Evolutionary conservation across 257 asterid genomes (phyloP).

Genomic region (Solanum lycopersicoides): DNA sequence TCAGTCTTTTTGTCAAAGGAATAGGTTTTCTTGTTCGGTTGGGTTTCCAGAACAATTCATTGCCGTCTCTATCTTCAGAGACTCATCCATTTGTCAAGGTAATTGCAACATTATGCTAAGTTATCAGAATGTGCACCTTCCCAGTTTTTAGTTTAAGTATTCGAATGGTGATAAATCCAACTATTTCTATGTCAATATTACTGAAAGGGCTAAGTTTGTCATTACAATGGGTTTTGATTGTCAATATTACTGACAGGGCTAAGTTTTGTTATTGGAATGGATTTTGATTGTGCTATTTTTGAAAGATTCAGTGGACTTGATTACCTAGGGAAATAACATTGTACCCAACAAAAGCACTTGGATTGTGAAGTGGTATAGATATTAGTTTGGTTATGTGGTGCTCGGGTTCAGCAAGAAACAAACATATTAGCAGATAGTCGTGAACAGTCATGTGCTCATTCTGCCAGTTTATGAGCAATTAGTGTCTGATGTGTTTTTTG

Average conservation of each 20-base stretch:
- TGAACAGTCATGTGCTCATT: not conserved
- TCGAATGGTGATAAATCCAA: not conserved
- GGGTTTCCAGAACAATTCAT: conserved; percentile 44
- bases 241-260: not conserved
- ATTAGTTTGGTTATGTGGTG: not conserved
- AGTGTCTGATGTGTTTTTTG: not conserved
- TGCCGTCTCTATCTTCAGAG: conserved; percentile 42
- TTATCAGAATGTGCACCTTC: not conserved
- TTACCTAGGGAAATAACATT: not conserved
- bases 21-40: conserved; percentile 59
- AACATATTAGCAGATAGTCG: not conserved
- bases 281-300: not conserved
- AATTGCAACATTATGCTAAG: not conserved
- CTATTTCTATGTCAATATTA: not conserved
- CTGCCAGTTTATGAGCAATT: not conserved
- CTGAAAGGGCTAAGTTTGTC: not conserved
- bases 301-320: not conserved
- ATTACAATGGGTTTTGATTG: not conserved
- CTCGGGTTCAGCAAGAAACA: not conserved
- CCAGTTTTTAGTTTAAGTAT: not conserved
- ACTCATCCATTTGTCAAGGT: conserved; percentile 86
- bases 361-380: not conserved
- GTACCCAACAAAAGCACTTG: not conserved
- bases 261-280: not conserved
- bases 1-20: conserved; percentile 44